A percentile compares a stretch with the other conserved stretches of the same genome.
Evolutionary conservation across 129 eudicot genomes (phyloP).

Genomic region (sunflower (Helianthus annuus)): HanXRQr2.0-SUNRISE NC_035449.2:98325449-98325948

Average conservation of each 20-base stretch:
- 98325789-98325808: neutral
- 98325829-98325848: neutral
- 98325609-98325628: neutral
- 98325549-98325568: neutral
- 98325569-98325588: neutral
- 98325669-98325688: neutral
- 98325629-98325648: neutral
- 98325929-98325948: too few relatives aligned
- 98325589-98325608: neutral
- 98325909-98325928: too few relatives aligned
- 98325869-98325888: too few relatives aligned
- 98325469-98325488: neutral
- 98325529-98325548: neutral
- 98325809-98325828: neutral
- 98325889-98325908: too few relatives aligned
- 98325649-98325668: neutral
- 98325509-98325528: neutral
- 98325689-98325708: neutral
- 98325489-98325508: neutral
- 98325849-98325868: too few relatives aligned
- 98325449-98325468: neutral
- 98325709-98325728: neutral
- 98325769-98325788: neutral
- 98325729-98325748: neutral
- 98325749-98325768: neutral